Percentiles rank a stretch among this genome's conserved stretches.
Conservation (phyloP, 805 yeast genomes). For the Metschnikowia henanensis region DNA sequence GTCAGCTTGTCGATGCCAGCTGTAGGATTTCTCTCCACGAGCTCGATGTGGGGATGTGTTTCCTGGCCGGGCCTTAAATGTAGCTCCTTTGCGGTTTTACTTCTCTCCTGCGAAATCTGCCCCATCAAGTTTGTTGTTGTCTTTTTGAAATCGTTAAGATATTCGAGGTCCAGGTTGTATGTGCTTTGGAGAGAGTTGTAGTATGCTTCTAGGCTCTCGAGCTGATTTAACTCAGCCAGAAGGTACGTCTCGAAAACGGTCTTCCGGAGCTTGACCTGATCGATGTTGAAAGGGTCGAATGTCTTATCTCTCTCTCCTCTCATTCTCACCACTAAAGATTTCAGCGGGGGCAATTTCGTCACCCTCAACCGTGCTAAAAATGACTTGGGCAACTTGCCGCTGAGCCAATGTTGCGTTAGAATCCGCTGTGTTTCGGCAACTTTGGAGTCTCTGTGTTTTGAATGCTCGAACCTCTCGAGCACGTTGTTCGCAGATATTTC, state of each 20-base stretch:
- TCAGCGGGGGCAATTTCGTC: slow-evolving; percentile 19
- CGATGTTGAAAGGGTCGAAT: slow-evolving; percentile 16
- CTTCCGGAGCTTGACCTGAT: slow-evolving; percentile 15
- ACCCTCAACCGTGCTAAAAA: slow-evolving; percentile 17
- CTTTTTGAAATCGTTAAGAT: slow-evolving; percentile 29
- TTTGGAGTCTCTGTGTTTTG: slow-evolving; percentile 8
- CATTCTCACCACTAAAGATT: slow-evolving; percentile 15
- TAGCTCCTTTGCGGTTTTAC: slow-evolving; percentile 2
- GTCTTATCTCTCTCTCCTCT: slow-evolving; percentile 11
- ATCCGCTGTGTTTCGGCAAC: slow-evolving; percentile 18
- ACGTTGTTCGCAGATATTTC: slow-evolving; percentile 12
- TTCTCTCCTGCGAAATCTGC: slow-evolving; percentile 12
- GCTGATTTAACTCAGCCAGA: slow-evolving; percentile 41
- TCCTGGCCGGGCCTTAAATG: slow-evolving; percentile 2
- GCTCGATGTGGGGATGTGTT: not conserved
- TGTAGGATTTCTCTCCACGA: not conserved
- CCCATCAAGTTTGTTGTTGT: slow-evolving; percentile 10
- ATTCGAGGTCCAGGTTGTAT: slow-evolving; percentile 33
- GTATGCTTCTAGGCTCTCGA: slow-evolving; percentile 31
- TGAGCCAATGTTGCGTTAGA: slow-evolving; percentile 18
- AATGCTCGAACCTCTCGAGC: slow-evolving; percentile 14
- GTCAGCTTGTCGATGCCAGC: not conserved
- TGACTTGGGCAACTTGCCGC: slow-evolving; percentile 13
- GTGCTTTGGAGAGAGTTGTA: slow-evolving; percentile 22
- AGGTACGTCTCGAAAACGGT: slow-evolving; percentile 31